phyloP scores from a whole-genome alignment of 148 eudicot species.

The Tetragonia tetragonoides region DNA sequence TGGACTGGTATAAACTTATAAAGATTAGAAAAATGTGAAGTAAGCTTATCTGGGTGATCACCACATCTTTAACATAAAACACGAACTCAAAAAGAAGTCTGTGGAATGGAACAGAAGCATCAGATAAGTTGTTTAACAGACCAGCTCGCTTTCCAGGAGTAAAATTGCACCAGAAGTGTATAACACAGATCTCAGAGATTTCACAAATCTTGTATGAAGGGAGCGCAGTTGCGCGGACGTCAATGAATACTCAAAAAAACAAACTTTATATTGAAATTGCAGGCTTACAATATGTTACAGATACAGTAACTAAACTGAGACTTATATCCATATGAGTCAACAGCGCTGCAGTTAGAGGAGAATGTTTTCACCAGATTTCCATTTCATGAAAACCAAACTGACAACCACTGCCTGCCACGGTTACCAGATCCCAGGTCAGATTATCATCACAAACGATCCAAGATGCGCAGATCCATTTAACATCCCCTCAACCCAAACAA shows the following conservation, averaged over 20 bases:
- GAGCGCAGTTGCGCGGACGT: neutral
- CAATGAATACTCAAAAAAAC: neutral
- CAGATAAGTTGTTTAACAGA: neutral
- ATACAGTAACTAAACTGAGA: conserved; percentile 9
- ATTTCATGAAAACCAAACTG: neutral
- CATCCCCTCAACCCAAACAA: neutral
- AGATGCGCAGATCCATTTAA: neutral
- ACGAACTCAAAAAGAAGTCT: neutral
- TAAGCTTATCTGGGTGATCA: too few species aligned
- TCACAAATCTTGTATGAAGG: neutral
- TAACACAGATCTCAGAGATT: neutral
- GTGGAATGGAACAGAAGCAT: neutral
- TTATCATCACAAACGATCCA: conserved; percentile 1
- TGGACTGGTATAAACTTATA: too few species aligned
- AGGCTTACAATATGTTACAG: conserved; percentile 13
- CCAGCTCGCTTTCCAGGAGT: neutral
- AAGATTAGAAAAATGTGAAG: too few species aligned
- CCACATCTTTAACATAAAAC: neutral
- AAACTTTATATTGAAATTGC: conserved; percentile 12
- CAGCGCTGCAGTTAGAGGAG: neutral
- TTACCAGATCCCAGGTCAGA: conserved; percentile 1
- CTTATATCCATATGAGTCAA: conserved; percentile 1
- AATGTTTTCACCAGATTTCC: conserved; percentile 1
- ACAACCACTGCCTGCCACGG: neutral
- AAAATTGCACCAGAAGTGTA: neutral